Base-by-base conservation (phyloP, 495 filamentous ascomycete genomes). In the Saxophila tyrrhenica region DNA sequence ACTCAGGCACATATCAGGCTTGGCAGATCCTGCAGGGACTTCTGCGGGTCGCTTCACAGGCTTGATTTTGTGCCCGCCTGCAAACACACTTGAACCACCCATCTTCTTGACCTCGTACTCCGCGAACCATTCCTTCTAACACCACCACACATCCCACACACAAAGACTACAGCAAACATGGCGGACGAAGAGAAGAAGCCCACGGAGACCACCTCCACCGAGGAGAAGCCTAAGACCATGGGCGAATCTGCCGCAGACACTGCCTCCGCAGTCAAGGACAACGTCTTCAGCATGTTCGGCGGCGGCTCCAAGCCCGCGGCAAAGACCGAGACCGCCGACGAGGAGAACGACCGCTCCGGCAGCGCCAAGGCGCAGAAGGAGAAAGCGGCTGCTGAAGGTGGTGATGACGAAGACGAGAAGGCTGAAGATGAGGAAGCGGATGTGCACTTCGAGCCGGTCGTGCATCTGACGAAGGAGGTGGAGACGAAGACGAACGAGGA, bases 401-500 rank as follows among this genome's bases (percentile, higher is more conserved):
- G 21, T 16, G 59, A 43, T 15, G 56, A 66, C 42, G 54, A 67
- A 39, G 66, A 69, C 16, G 66, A 67, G 25, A 63, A 64, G 44
- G 60, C 64, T 23, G 57, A 63, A 52, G 67, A 87, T 67, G 89
- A 87, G 24, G 78, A 86, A 62, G 76, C 79, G 41, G 90, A 97
- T 55, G 87, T 95, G 57, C 84, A 97, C 73, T 98, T 97, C 74
- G 88, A 95, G 75, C 92, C 92, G 51, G 87, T 98, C 57, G 86
- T 94, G 66, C 87, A 78, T 69, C 77, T 99, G 64, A 95, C 89
- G 46, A 87, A 97, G 77, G 89, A 92, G 75, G 85, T 97, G 50
- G 89, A 95, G 66, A 85, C 81, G 64, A 95, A 95, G 79, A 97
- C 92, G 71, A 92, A 96, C 71, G 94, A 99, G 74, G 94, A 99